Evolutionary conservation across 1,284 basidiomycete species (phyloP), one percentile per base, ranked within the genome.

Genomic region (Hypsizygus ulmarius): DNA sequence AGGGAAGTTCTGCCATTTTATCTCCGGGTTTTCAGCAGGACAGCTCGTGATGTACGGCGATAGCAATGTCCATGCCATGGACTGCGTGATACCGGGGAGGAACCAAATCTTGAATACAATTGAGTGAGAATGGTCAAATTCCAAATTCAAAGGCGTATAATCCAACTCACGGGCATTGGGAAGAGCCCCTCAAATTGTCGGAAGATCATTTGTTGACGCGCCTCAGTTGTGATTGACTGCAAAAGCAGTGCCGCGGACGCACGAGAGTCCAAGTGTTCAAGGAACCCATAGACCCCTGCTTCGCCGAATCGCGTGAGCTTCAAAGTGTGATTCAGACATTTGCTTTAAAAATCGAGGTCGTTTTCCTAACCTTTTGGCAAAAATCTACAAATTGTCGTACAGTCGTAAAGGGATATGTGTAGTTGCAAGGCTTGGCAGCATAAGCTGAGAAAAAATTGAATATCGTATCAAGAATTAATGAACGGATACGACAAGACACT

Each of bases 181-280:
- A 81, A 82, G 1, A 81, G 59, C 0, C 82, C 82, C 49, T 80
- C 73, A 43, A 84, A 76, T 59, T 86, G 82, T 10, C 82, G 64
- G 70, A 87, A 83, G 39, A 77, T 70, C 77, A 84, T 78, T 65
- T 87, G 80, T 64, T 87, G 83, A 9, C 84, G 69, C 5, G 71
- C 78, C 64, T 87, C 83, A n/a, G 78, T 82, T 0, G 81, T 73
- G 55, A 87, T 81, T 4, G 75, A 72, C 59, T 86, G 78, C 2
- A 79, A 61, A 9, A 87, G 65, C 8, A 87, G 64, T 42, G 75
- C 67, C 1, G 83, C 82, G 2, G 75, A 62, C 3, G 77, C 70
- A 15, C 81, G 71, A 16, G 79, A 81, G 62, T 87, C 69, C 33
- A 89, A 70, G 56, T 84, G 81, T 35, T 77, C 70, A 15, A 84